phyloP scores from a whole-genome alignment of 148 eudicot species.

The Rhododendron molle region DNA sequence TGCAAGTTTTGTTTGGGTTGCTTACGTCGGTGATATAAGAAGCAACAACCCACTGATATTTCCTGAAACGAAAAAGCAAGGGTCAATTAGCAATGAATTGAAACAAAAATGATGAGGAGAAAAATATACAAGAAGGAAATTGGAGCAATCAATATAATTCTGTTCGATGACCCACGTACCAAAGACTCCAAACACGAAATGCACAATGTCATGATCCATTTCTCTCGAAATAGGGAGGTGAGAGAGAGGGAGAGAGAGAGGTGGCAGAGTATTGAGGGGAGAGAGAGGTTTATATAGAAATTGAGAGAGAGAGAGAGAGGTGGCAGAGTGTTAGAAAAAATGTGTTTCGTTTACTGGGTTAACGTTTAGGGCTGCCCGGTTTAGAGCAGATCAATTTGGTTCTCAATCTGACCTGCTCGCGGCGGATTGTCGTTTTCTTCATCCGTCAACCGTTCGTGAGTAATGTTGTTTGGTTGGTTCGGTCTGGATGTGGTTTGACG shows the following conservation, averaged over 20 bases:
- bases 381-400: too few relatives aligned
- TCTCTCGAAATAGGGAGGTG: neutral
- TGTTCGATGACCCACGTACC: slow-evolving; percentile 14
- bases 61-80: slow-evolving; percentile 6
- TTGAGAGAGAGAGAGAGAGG: neutral
- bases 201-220: neutral
- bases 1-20: neutral
- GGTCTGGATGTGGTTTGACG: too few relatives aligned
- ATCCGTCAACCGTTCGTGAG: too few relatives aligned
- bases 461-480: too few relatives aligned
- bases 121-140: neutral
- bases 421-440: too few relatives aligned
- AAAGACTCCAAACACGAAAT: slow-evolving; percentile 18
- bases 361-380: too few relatives aligned
- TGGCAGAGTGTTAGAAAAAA: too few relatives aligned
- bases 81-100: neutral
- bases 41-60: slow-evolving; percentile 12
- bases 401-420: too few relatives aligned
- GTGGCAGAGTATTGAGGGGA: neutral
- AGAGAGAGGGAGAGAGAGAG: neutral
- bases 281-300: neutral
- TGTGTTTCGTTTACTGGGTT: too few relatives aligned
- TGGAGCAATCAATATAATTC: neutral
- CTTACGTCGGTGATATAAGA: slow-evolving; percentile 34
- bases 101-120: neutral